Conservation (phyloP, 805 yeast species). For the Kurtzmaniella cleridarum region DNA sequence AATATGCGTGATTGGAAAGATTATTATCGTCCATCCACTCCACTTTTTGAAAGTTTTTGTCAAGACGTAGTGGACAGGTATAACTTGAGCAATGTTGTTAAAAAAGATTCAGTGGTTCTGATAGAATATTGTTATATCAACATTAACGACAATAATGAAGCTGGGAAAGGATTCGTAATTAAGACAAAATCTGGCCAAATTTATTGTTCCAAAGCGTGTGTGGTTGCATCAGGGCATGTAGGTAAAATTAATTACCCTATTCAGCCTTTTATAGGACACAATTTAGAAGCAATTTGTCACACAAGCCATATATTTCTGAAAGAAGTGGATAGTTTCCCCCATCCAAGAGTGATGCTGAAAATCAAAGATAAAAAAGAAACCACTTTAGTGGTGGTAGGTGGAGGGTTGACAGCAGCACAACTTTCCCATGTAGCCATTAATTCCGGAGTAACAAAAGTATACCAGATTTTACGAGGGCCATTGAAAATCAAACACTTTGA, state of each 20-base stretch:
- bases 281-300: constrained; percentile 25
- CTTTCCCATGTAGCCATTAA: constrained; percentile 33
- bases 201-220: constrained; percentile 28
- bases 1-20: constrained; percentile 41
- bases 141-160: constrained; percentile 15
- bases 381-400: constrained; percentile 37
- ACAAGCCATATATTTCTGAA: constrained; percentile 29
- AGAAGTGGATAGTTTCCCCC: constrained; percentile 17
- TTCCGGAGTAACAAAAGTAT: constrained; percentile 24
- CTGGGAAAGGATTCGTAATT: constrained; percentile 28
- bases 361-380: constrained; percentile 7
- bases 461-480: constrained; percentile 30
- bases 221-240: constrained; percentile 32
- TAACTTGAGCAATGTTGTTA: constrained; percentile 20
- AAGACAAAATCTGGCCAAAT: constrained; percentile 23
- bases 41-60: constrained; percentile 36
- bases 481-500: constrained; percentile 43
- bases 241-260: constrained; percentile 31
- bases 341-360: constrained; percentile 12
- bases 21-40: constrained; percentile 39
- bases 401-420: constrained; percentile 44
- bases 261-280: constrained; percentile 9
- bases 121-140: constrained; percentile 24
- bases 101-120: constrained; percentile 27
- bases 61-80: constrained; percentile 28